Percentiles rank a stretch among this genome's conserved stretches.
Conservation (phyloP, 2,329 filamentous ascomycete species). For the Curvularia sp. region DNA sequence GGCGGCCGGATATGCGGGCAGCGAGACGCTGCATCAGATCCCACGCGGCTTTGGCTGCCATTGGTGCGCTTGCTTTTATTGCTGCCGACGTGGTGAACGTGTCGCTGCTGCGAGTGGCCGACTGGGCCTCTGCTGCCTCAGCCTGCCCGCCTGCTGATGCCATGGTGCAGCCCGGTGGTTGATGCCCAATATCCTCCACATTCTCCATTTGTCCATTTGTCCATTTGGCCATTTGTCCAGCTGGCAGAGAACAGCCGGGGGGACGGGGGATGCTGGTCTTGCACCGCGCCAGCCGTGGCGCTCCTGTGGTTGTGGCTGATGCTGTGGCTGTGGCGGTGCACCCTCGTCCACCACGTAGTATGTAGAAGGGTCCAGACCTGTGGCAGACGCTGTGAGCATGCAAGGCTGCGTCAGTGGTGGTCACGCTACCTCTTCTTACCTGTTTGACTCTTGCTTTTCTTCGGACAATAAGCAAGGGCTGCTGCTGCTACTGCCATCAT, state of each 20-base stretch:
- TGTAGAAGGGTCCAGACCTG: background rate
- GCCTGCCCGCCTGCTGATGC: constrained; percentile 38
- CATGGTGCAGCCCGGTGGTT: background rate
- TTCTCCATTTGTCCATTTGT: too few species aligned
- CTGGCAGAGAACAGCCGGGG: background rate
- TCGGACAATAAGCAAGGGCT: background rate
- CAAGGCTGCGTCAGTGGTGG: constrained; percentile 4
- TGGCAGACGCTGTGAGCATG: background rate
- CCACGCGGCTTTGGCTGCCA: constrained; percentile 2
- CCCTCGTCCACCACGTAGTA: background rate
- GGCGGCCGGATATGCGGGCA: constrained; percentile 44
- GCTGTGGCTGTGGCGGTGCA: constrained; percentile 17
- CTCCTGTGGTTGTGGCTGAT: background rate
- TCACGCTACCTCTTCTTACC: background rate
- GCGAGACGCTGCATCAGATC: constrained; percentile 40
- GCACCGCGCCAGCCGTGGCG: constrained; percentile 13
- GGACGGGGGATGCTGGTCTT: constrained; percentile 7
- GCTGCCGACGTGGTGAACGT: constrained; percentile 42
- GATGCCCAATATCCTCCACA: constrained; percentile 1
- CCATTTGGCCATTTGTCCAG: too few species aligned
- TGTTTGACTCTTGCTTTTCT: background rate
- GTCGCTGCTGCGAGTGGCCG: constrained; percentile 41
- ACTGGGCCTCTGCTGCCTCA: constrained; percentile 24
- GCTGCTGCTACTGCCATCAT: background rate
- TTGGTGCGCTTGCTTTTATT: constrained; percentile 18